These are phyloP conservation scores for Neonectria punicea DNA, from an alignment of 2,329 filamentous ascomycete genomes.

Conservation along the genomic window DNA sequence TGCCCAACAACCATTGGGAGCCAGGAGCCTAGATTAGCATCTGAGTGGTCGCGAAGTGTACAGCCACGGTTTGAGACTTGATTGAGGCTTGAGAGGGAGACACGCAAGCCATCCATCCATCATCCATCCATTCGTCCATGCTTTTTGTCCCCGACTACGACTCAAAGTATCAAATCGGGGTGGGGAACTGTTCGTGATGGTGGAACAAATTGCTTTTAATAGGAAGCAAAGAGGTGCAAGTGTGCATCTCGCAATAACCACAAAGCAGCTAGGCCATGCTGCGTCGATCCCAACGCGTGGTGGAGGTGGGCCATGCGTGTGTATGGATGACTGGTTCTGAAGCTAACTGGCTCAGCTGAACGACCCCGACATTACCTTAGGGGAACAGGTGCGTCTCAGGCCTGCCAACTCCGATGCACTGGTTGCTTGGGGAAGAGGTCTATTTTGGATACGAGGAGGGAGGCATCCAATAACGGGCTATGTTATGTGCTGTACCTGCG, in stretches of 20 bases:
- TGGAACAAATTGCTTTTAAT: conserved; percentile 20
- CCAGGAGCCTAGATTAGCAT: conserved; percentile 10
- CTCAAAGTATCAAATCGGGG: neutral
- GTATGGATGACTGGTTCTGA: neutral
- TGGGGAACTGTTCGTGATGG: conserved; percentile 14
- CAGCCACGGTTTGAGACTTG: conserved; percentile 29
- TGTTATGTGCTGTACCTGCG: neutral
- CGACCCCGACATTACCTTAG: neutral
- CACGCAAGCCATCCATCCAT: neutral
- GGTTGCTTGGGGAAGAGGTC: conserved; percentile 1
- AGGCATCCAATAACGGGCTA: conserved; percentile 9
- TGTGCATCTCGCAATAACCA: conserved; percentile 6
- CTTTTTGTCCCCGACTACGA: conserved; percentile 5
- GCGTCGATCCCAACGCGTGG: neutral
- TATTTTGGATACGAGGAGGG: conserved; percentile 13
- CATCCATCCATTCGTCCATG: neutral
- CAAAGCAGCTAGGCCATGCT: conserved; percentile 11
- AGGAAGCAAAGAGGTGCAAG: neutral
- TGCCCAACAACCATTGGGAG: conserved; percentile 32
- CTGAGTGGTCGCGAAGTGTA: conserved; percentile 16
- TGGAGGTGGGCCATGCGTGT: conserved; percentile 14
- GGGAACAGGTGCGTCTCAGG: conserved; percentile 1
- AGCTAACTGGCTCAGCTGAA: conserved; percentile 12
- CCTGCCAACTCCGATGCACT: conserved; percentile 9
- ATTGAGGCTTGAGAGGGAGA: conserved; percentile 1